Percentiles rank a stretch among this genome's conserved stretches.
Conservation (phyloP, 2,329 filamentous ascomycete species). For the Colletotrichum liaoningense region DNA sequence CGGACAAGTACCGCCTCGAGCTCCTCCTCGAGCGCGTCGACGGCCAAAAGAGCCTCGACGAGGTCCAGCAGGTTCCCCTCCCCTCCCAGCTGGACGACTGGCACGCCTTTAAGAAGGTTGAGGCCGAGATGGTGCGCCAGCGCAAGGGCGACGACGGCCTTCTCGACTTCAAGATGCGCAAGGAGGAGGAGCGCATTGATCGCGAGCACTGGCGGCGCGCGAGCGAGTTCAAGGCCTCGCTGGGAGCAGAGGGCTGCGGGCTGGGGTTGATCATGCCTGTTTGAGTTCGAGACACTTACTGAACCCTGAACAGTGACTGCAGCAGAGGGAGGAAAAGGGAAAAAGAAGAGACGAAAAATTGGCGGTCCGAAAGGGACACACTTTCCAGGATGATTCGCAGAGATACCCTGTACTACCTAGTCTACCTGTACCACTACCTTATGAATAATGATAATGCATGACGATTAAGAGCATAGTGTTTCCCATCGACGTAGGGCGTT, state of each 20-base stretch:
- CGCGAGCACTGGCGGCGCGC: constrained; percentile 35
- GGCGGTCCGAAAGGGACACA: not conserved
- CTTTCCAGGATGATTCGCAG: not conserved
- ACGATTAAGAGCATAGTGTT: not conserved
- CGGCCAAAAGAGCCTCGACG: constrained; percentile 54
- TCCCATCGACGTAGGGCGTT: too few relatives aligned
- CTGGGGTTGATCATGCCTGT: constrained; percentile 19
- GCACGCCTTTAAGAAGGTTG: constrained; percentile 57
- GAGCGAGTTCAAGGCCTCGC: constrained; percentile 32
- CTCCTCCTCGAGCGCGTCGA: constrained; percentile 58
- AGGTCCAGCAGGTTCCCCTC: constrained; percentile 57
- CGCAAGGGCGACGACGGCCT: constrained; percentile 32
- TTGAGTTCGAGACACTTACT: too few relatives aligned
- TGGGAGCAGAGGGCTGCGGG: constrained; percentile 20
- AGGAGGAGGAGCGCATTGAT: constrained; percentile 35
- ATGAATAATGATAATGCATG: constrained; percentile 29
- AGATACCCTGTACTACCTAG: constrained; percentile 33
- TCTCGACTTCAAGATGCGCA: constrained; percentile 34
- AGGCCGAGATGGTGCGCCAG: constrained; percentile 34
- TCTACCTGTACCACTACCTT: constrained; percentile 17
- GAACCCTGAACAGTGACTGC: too few relatives aligned
- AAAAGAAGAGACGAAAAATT: not conserved
- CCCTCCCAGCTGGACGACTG: constrained; percentile 70
- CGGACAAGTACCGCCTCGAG: constrained; percentile 55
- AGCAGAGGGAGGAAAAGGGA: too few relatives aligned